Evolutionary conservation across 2,329 filamentous ascomycete species (phyloP), one percentile per base, ranked within the genome.

Genomic region (Aspergillus calidoustus): DNA sequence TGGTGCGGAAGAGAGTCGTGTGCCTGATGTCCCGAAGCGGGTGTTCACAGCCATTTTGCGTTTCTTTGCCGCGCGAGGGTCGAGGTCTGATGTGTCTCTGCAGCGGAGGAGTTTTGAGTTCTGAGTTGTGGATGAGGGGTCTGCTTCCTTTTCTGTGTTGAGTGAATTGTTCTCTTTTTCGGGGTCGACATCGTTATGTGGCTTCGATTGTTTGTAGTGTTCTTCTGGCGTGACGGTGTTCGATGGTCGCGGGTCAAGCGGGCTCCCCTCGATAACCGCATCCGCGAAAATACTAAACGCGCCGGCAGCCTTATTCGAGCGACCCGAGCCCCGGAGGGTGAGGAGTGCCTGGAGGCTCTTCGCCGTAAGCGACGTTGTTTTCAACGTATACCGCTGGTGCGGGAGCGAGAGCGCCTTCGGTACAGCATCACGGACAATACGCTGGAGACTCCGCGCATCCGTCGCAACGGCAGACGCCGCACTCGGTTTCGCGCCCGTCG

Each of bases 241-340:
- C 8, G 76, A 68, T 6, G 78, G 72, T 67, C 76, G 70, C n/a
- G 77, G 83, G 64, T 84, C 82, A 22, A 85, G 71, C 2, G 82
- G 82, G 61, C 80, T 82, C 47, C 80, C 79, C 64, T 83, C 83
- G 34, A 83, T 72, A 31, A 78, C 76, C 44, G 88, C 88, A 62
- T 91, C 87, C 5, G 89, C 86, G 72, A 96, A 96, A 23, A 93
- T 84, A 68, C 87, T 87, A 87, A 92, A 96, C 5, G 90, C 91
- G 1, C 91, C 93, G 23, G 87, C 87, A 2, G 91, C 90, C 1
- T 85, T 83, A 72, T 92, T 92, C 47, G 85, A 86, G 50, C 91
- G 84, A 1, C 89, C 87, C 0, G 88, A 80, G 0, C 93, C 92
- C 43, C 88, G 86, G 50, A 88, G 84, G 17, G 88, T 84, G 17